Percentiles rank a stretch among this genome's conserved stretches.
Evolutionary conservation across 2,329 filamentous ascomycete genomes (phyloP).

Genomic region (Neodidymelliopsis sp.): DNA sequence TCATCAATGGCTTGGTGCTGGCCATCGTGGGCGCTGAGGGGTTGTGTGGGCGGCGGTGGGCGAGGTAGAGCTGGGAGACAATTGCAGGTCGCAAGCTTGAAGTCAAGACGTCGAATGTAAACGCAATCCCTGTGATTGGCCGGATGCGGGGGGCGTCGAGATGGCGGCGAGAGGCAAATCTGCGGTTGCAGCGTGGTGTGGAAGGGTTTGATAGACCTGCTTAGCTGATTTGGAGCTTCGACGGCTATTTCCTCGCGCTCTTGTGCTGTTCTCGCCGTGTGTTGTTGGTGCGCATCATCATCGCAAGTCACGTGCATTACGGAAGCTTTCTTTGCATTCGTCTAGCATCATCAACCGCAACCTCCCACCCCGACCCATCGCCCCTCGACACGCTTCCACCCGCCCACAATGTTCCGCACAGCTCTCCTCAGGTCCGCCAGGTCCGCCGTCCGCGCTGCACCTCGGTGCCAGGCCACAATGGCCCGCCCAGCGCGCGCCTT

Average conservation of each 20-base stretch:
- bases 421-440: conserved; percentile 80
- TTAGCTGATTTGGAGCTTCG: background rate
- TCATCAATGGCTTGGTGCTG: conserved; percentile 56
- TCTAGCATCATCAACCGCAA: conserved; percentile 30
- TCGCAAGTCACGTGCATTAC: conserved; percentile 8
- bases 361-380: conserved; percentile 28
- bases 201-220: background rate
- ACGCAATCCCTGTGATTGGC: conserved; percentile 42
- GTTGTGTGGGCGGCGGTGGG: conserved; percentile 35
- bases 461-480: conserved; percentile 56
- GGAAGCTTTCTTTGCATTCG: conserved; percentile 26
- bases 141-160: conserved; percentile 30
- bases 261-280: background rate
- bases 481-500: conserved; percentile 69
- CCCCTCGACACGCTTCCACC: conserved; percentile 27
- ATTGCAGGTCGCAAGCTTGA: conserved; percentile 30
- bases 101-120: conserved; percentile 30
- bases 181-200: conserved; percentile 3
- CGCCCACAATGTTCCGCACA: conserved; percentile 83
- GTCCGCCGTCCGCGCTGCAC: conserved; percentile 53
- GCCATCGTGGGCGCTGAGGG: conserved; percentile 53
- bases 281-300: conserved; percentile 9
- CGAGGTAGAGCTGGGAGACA: conserved; percentile 30
- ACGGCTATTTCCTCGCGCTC: background rate
- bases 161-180: conserved; percentile 22